Evolutionary conservation across 2,329 filamentous ascomycete genomes (phyloP), one percentile per base, ranked within the genome.

Genomic region (Leptographium procerum): DNA sequence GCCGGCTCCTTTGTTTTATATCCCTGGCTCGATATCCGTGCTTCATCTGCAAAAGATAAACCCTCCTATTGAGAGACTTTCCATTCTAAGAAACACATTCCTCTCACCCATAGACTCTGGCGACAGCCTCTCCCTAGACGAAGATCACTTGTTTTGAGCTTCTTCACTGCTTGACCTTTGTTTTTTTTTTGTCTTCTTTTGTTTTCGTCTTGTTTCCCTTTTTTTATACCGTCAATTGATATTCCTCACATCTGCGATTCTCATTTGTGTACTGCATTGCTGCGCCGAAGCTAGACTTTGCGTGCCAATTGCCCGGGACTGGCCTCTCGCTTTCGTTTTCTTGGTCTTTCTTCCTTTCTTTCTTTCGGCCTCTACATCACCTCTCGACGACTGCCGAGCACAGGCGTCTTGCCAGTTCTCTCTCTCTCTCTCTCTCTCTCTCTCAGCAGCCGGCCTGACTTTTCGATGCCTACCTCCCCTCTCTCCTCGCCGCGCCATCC

Each of bases 401-500:
- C 40, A n/a, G n/a, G n/a, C n/a, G 31, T 45, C 56, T 10, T 33
- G 16, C 31, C 56, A 24, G 19, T 19, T 29, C 28, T 43, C 6
- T 14, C 43, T n/a, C n/a, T n/a, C n/a, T 26, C 52, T 43, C 31
- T 51, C 36, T 28, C 34, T 26, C 19, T 22, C 14, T 16, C 31
- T 29, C 29, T 55, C 48, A 11, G 24, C 33, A 36, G 24, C 45
- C 8, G 33, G 26, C 26, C 11, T 51, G 24, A 8, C 16, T n/a
- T 43, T 28, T 51, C 57, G 52, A 62, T 63, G 60, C 55, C 57
- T 33, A 26, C 57, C 4, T 59, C 61, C 2, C 59, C 62, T 13
- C 22, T 66, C 24, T 56, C 60, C 34, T 65, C 65, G 11, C 62
- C 64, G 6, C 62, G 60, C 52, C 65, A 63, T 34, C 63, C 62